Evolutionary conservation across 768 basidiomycete genomes (phyloP).

Genomic region (Pholiota molesta): DNA sequence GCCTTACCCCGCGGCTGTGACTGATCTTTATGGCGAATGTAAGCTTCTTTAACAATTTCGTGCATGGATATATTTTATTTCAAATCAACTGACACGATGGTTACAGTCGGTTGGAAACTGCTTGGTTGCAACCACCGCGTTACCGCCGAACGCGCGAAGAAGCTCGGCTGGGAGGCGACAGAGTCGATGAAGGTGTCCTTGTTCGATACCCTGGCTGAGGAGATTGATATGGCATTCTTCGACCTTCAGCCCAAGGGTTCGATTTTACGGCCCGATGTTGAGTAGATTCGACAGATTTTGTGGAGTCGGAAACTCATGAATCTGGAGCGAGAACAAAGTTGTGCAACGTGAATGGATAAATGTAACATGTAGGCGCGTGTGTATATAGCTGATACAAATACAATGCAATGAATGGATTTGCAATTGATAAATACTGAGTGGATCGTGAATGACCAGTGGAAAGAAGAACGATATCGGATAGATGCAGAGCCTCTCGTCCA

Average conservation of each 20-base stretch:
- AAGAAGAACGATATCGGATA: too few species aligned
- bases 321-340: neutral
- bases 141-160: slow-evolving; percentile 36
- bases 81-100: neutral
- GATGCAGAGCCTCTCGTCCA: too few species aligned
- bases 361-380: neutral
- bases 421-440: too few species aligned
- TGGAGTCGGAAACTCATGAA: neutral
- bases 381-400: too few species aligned
- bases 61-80: neutral
- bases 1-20: slow-evolving; percentile 34
- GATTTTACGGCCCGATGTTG: slow-evolving; percentile 11
- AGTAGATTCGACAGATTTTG: neutral
- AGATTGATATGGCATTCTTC: slow-evolving; percentile 23
- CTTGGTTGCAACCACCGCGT: slow-evolving; percentile 41
- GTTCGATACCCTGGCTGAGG: slow-evolving; percentile 24
- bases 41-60: slow-evolving; percentile 19
- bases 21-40: slow-evolving; percentile 42
- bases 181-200: slow-evolving; percentile 23
- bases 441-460: too few species aligned
- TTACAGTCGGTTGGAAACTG: slow-evolving; percentile 41
- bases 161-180: slow-evolving; percentile 42
- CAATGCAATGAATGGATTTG: too few species aligned
- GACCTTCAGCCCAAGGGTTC: slow-evolving; percentile 16
- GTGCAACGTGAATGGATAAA: neutral